Conservation (phyloP, 257 asterid genomes). For the Petunia axillaris region DNA sequence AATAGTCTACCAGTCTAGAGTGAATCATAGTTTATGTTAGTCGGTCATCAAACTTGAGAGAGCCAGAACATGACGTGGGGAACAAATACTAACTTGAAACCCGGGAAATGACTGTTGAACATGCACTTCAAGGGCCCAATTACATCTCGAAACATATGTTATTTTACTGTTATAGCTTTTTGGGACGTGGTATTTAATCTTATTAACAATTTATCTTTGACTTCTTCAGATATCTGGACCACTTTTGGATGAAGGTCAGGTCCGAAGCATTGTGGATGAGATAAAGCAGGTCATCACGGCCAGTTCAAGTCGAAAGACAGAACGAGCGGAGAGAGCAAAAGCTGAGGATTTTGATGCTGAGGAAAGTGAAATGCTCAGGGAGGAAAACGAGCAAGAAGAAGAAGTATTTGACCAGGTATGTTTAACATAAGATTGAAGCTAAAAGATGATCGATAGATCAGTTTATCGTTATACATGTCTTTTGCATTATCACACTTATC, state of each 20-base stretch:
- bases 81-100: background rate
- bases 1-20: conserved; percentile 1
- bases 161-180: background rate
- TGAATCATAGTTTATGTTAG: conserved; percentile 12
- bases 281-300: conserved; percentile 88
- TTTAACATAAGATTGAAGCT: conserved; percentile 20
- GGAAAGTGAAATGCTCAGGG: conserved; percentile 91
- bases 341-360: conserved; percentile 99
- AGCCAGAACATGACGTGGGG: conserved; percentile 1
- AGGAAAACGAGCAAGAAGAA: conserved; percentile 99
- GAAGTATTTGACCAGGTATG: conserved; percentile 96
- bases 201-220: conserved; percentile 25
- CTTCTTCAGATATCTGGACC: conserved; percentile 75
- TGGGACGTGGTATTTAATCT: background rate
- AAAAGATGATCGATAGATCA: background rate
- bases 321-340: conserved; percentile 86
- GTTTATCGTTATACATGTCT: background rate
- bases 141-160: background rate
- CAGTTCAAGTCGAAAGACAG: conserved; percentile 85
- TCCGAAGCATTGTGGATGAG: conserved; percentile 90
- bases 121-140: background rate
- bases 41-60: conserved; percentile 8
- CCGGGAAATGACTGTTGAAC: background rate
- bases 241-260: conserved; percentile 89
- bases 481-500: conserved; percentile 12